Conservation (phyloP, 768 basidiomycete genomes). For the Cytidiella melzeri region DNA sequence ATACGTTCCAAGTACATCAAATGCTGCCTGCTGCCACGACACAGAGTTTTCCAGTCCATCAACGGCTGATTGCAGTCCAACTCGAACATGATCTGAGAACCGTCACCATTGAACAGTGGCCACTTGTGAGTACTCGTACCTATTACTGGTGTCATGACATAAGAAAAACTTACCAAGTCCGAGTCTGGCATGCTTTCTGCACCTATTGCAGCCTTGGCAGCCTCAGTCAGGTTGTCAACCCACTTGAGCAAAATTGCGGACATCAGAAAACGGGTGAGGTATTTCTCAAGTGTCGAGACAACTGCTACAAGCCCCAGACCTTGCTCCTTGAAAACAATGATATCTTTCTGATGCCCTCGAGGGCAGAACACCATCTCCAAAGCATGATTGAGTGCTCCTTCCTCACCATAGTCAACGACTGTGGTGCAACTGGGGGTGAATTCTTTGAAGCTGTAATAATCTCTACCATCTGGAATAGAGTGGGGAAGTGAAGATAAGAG, state of each 20-base stretch:
- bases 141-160: too few species aligned
- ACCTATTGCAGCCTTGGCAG: background rate
- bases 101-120: too few species aligned
- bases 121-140: too few species aligned
- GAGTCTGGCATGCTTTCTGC: too few species aligned
- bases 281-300: background rate
- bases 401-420: background rate
- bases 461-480: background rate
- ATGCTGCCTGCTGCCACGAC: too few species aligned
- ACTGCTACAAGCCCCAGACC: background rate
- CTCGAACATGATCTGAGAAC: too few species aligned
- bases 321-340: background rate
- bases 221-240: background rate
- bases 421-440: background rate
- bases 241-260: background rate
- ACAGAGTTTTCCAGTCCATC: too few species aligned
- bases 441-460: background rate
- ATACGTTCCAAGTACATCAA: too few species aligned
- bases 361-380: background rate
- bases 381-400: background rate
- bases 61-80: too few species aligned
- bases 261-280: background rate
- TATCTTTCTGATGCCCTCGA: background rate
- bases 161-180: too few species aligned
- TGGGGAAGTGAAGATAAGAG: background rate